phyloP scores from a whole-genome alignment of 73 alveolate genomes.

The Effrenium voratum region DNA sequence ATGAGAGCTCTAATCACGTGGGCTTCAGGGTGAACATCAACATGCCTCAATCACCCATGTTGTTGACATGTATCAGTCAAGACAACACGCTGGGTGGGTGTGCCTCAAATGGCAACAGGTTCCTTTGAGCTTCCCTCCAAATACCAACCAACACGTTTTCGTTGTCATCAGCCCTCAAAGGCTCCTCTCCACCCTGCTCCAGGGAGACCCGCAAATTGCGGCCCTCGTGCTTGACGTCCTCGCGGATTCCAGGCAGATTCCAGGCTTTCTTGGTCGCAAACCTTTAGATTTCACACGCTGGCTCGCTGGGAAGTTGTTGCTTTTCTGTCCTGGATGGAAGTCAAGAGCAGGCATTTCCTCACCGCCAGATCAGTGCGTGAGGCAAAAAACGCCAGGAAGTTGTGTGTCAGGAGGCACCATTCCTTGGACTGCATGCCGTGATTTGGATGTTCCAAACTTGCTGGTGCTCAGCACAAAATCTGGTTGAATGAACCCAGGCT shows the following conservation, averaged over 20 bases:
- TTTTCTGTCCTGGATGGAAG: conserved; percentile 16
- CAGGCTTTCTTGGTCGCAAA: not conserved
- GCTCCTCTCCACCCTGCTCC: conserved; percentile 30
- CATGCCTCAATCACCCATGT: not conserved
- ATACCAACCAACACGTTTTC: not conserved
- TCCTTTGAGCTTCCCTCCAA: not conserved
- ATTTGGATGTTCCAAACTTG: too few species aligned
- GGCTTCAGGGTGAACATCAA: too few species aligned
- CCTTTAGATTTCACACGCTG: not conserved
- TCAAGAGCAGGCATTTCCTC: conserved; percentile 54
- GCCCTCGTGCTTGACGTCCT: conserved; percentile 72
- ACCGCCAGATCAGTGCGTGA: conserved; percentile 87
- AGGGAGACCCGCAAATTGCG: conserved; percentile 9
- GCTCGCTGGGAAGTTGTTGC: not conserved
- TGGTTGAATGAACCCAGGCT: too few species aligned
- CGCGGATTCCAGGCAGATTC: not conserved
- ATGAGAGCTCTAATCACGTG: too few species aligned
- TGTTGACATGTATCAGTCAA: not conserved
- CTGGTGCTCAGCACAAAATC: too few species aligned
- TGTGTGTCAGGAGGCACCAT: conserved; percentile 88
- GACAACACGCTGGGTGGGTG: not conserved
- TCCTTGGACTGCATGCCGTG: conserved; percentile 5
- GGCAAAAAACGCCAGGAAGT: conserved; percentile 56
- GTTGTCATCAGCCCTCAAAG: not conserved
- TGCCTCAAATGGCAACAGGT: not conserved